Evolutionary conservation across 1,284 basidiomycete genomes (phyloP).

Genomic region (Heterobasidion annosum): DNA sequence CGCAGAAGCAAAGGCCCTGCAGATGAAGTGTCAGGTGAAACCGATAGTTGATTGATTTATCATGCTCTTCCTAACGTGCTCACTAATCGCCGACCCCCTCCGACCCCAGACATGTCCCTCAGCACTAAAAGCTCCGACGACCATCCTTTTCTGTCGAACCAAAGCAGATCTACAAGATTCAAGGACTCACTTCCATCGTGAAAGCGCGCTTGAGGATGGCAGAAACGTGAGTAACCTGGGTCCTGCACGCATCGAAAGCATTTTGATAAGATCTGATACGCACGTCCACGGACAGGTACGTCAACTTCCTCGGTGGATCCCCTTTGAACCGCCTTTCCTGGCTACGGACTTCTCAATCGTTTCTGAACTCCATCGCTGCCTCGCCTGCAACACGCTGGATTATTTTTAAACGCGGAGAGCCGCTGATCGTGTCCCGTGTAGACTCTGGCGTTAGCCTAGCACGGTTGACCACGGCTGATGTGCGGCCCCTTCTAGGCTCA

Average conservation of each 20-base stretch:
- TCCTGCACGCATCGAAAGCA: slow-evolving; percentile 2
- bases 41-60: background rate
- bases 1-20: too few species aligned
- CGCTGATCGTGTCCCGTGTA: slow-evolving; percentile 35
- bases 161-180: background rate
- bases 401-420: slow-evolving; percentile 62
- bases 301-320: slow-evolving; percentile 69
- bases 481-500: slow-evolving; percentile 34
- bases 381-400: slow-evolving; percentile 63
- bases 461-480: slow-evolving; percentile 44
- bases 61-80: background rate
- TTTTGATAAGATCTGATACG: slow-evolving; percentile 5
- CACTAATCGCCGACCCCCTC: background rate
- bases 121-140: background rate
- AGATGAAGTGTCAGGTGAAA: background rate
- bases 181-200: background rate
- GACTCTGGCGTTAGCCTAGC: slow-evolving; percentile 26
- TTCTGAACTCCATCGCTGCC: slow-evolving; percentile 59
- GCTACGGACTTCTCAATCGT: slow-evolving; percentile 64
- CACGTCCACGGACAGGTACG: slow-evolving; percentile 15
- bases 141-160: background rate
- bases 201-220: slow-evolving; percentile 3
- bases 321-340: slow-evolving; percentile 84
- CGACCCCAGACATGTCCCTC: background rate
- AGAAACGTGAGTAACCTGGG: slow-evolving; percentile 11